Conservation (phyloP, 2,329 filamentous ascomycete genomes). For the Aspergillus chevalieri region DNA sequence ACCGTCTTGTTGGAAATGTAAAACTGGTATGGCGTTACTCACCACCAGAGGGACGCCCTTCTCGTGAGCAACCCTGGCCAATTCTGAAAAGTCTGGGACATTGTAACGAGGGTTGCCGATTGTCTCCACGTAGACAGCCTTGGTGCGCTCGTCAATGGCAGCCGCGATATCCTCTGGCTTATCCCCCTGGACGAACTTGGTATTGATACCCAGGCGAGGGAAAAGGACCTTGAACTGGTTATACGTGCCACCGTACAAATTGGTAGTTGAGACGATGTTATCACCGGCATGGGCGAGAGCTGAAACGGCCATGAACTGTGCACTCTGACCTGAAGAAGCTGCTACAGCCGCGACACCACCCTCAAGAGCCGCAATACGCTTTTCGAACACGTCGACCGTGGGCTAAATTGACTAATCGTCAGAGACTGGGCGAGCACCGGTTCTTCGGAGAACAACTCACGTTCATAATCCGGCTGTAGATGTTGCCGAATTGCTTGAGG, state of each 20-base stretch:
- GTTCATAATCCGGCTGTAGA: constrained; percentile 96
- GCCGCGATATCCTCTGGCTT: constrained; percentile 70
- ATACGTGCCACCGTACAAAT: constrained; percentile 92
- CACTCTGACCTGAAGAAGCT: constrained; percentile 77
- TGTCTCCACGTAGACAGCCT: constrained; percentile 84
- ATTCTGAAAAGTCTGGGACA: constrained; percentile 84
- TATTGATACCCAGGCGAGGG: constrained; percentile 76
- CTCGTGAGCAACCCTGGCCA: constrained; percentile 66
- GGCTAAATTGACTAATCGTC: constrained; percentile 50
- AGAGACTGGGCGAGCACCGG: background rate
- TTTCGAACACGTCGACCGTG: constrained; percentile 93
- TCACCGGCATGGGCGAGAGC: constrained; percentile 82
- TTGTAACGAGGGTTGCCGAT: constrained; percentile 95
- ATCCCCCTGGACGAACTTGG: constrained; percentile 82
- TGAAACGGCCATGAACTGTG: constrained; percentile 83
- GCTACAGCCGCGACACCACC: constrained; percentile 83
- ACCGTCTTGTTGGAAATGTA: background rate
- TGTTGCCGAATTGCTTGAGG: constrained; percentile 95
- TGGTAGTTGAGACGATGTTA: constrained; percentile 87
- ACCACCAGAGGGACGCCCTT: constrained; percentile 61
- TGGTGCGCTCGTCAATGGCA: constrained; percentile 86
- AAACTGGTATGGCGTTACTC: constrained; percentile 9
- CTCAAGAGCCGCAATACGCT: constrained; percentile 91
- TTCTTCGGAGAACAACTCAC: constrained; percentile 44
- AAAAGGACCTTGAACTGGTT: constrained; percentile 94